Conservation (phyloP, 108 stramenopile species). For the Skeletonema potamos region DNA sequence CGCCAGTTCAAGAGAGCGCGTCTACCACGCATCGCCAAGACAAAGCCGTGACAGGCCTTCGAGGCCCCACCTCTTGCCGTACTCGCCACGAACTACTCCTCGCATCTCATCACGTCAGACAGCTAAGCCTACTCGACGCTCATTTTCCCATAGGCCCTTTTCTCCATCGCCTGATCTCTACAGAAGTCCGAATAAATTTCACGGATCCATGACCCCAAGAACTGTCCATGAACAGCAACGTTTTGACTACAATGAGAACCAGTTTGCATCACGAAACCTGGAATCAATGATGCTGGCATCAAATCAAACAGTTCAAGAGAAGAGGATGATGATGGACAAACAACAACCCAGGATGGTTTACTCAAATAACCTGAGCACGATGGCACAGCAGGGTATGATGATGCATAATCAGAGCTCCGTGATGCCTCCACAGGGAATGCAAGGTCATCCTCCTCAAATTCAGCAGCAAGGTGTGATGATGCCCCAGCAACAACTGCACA, state of each 20-base stretch:
- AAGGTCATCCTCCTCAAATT: neutral
- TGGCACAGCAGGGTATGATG: constrained; percentile 25
- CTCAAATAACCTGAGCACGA: neutral
- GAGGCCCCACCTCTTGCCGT: neutral
- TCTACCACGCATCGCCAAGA: neutral
- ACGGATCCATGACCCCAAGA: neutral
- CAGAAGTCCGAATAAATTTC: neutral
- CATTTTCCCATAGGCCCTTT: neutral
- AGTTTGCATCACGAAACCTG: neutral
- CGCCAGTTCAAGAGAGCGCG: too few species aligned
- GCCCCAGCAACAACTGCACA: constrained; percentile 32
- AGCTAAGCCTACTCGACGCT: neutral
- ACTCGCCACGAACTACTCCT: neutral
- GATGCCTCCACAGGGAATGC: constrained; percentile 24
- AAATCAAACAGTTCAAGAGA: neutral
- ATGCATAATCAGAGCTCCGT: constrained; percentile 21
- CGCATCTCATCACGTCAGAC: neutral
- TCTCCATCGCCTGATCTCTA: neutral
- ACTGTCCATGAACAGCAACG: neutral
- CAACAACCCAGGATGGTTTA: neutral
- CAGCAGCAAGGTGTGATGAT: constrained; percentile 15
- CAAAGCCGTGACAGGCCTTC: neutral
- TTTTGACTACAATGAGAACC: neutral
- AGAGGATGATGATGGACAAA: neutral
- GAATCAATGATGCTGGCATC: neutral